phyloP scores from a whole-genome alignment of 306 rosid genomes.

The Inga oerstediana region DNA sequence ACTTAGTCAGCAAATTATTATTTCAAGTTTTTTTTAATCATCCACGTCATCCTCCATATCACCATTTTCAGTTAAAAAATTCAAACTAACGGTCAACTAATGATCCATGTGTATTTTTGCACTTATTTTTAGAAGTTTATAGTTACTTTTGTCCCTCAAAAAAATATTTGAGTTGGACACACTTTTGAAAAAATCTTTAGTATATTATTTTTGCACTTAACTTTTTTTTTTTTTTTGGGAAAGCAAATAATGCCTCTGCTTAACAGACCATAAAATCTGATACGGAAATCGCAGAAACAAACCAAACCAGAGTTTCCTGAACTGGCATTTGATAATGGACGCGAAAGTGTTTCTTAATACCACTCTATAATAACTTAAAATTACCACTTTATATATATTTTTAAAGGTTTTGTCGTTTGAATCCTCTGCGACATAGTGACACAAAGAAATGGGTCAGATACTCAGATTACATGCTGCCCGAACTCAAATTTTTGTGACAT shows the following conservation, averaged over 20 bases:
- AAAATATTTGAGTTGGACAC: no score
- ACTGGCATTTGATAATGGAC: background rate
- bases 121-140: no score
- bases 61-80: no score
- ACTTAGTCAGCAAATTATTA: no score
- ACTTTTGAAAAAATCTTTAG: no score
- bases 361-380: background rate
- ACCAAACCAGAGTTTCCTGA: background rate
- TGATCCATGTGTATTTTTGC: no score
- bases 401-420: background rate
- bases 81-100: no score
- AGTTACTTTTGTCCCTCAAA: no score
- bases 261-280: background rate
- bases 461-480: background rate
- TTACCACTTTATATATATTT: background rate
- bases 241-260: background rate
- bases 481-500: background rate
- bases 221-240: no score
- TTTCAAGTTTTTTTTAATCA: no score
- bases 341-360: background rate
- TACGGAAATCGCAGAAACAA: conserved; percentile 2
- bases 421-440: background rate
- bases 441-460: background rate
- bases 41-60: no score
- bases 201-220: no score